These are phyloP conservation scores for Rheum nobile DNA, from an alignment of 148 eudicot genomes.

Conservation along the genomic window DNA sequence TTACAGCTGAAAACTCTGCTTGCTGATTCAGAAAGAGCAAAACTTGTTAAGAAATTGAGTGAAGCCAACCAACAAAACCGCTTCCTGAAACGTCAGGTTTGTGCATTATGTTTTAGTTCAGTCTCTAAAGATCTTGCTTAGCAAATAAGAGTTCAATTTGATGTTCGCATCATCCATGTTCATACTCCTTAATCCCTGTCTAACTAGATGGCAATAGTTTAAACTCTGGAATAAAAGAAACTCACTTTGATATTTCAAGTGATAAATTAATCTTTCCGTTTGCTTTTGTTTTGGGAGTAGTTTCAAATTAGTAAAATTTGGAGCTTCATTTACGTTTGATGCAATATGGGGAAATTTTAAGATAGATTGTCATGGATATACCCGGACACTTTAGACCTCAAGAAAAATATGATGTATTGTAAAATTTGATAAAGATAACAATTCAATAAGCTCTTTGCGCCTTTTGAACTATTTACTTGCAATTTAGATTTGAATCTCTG, in stretches of 20 bases:
- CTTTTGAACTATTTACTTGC: not conserved
- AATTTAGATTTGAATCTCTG: not conserved
- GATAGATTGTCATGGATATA: not conserved
- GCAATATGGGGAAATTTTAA: not conserved
- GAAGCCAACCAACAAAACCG: constrained; percentile 98
- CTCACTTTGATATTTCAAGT: not conserved
- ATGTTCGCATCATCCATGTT: not conserved
- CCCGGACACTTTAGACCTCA: not conserved
- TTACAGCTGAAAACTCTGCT: constrained; percentile 60
- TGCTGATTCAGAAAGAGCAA: constrained; percentile 71
- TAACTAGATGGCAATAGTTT: not conserved
- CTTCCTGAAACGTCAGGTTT: constrained; percentile 84
- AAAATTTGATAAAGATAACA: not conserved
- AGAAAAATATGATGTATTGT: not conserved
- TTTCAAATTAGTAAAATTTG: not conserved
- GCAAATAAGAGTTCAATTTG: not conserved
- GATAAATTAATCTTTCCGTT: not conserved
- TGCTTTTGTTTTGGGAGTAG: not conserved
- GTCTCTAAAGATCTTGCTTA: not conserved
- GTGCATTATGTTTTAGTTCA: constrained; percentile 1
- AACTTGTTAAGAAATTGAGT: constrained; percentile 75
- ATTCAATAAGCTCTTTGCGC: not conserved
- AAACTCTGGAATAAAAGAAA: not conserved
- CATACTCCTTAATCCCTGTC: not conserved
- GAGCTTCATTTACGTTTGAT: not conserved